Base-by-base conservation (phyloP, 2,329 filamentous ascomycete species). In the Cordyceps tenuipes region DNA sequence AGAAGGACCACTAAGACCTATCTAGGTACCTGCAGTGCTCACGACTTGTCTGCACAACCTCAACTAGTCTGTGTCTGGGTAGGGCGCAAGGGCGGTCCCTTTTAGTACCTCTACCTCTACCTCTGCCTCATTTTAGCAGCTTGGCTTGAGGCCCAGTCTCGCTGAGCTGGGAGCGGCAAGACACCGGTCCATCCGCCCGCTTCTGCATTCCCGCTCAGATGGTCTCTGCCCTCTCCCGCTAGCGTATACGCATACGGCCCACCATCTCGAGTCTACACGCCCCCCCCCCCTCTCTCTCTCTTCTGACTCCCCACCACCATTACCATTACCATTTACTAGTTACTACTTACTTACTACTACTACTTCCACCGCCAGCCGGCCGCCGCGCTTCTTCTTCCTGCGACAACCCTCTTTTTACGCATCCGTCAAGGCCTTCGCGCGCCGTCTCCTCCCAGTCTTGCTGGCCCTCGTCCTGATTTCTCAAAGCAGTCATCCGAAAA, bases 81-180 rank as follows among this genome's bases (percentile, higher is more conserved):
- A 48, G 43, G 21, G 48, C 39, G 26, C 54, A 39, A 57, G 54
- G 59, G 56, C 36, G 56, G 55, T 36, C 61, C 49, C 61, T 23
- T 23, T 23, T 23, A 23, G 23, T 23, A 23, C 23, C 23, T 23
- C 23, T 62, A 53, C 44, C 52, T 60, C 39, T 23, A 23, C 23
- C 23, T 23, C 23, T 62, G 49, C 44, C 52, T 60, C 39, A 57
- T 54, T 44, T 50, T 66, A 36, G 51, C 51, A 53, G 19, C 68
- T 47, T 41, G 36, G 19, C 56, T 44, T 39, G 48, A 34, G 43
- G 39, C 48, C 68, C 34, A 36, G 34, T 36, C 34, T 36, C 12
- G 34, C 69, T 67, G 68, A 64, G 66, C 68, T 73, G 71, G 70
- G 70, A 72, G 68, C 70, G 71, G 69, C 71, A 69, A 71, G 70